Evolutionary conservation across 345 rosid species (phyloP), one percentile per base, ranked within the genome.

Genomic region (Adansonia digitata): DNA sequence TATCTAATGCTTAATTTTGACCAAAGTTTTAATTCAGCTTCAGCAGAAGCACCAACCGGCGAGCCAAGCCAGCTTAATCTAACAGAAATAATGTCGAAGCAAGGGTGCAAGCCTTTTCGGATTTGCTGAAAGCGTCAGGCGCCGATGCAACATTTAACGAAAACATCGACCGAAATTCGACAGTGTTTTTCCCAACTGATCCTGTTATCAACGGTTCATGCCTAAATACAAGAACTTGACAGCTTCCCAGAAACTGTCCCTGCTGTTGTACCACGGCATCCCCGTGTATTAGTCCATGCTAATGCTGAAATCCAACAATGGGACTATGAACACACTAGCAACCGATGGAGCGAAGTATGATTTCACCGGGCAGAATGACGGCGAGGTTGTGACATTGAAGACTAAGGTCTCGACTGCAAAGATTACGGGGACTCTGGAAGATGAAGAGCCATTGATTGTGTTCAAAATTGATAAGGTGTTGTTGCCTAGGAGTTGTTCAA

Each of bases 141-240:
- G 91, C 98, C 5, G 88, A 82, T 39, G 74, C 80, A n/a, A 88
- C 94, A 15, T 94, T 86, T 45, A 90, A 90, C 59, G 91, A 88
- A 13, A 89, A 86, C 52, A 81, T 88, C 3, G 95, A 91, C 45
- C 94, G 95, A 40, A 97, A 97, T 9, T 79, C 92, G 31, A 91
- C 98, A 13, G 94, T 94, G 72, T 94, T 94, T 72, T 94, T 97
- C 77, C 90, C 97, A 4, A 73, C 92, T 29, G 97, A 94, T 71
- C 69, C 74, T 34, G 88, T 85, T 7, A 75, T 92, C 55, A 84
- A 74, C 20, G 84, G 83, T 1, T 94, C 82, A 77, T 85, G 82
- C 91, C 97, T 0, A 86, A 80, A 61, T 89, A 82, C 87, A 92
- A 92, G 87, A 87, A 92, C 55, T 79, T 94, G 8, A 88, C 97